Conservation (phyloP, 768 basidiomycete genomes). For the Phaeotremella skinneri region DNA sequence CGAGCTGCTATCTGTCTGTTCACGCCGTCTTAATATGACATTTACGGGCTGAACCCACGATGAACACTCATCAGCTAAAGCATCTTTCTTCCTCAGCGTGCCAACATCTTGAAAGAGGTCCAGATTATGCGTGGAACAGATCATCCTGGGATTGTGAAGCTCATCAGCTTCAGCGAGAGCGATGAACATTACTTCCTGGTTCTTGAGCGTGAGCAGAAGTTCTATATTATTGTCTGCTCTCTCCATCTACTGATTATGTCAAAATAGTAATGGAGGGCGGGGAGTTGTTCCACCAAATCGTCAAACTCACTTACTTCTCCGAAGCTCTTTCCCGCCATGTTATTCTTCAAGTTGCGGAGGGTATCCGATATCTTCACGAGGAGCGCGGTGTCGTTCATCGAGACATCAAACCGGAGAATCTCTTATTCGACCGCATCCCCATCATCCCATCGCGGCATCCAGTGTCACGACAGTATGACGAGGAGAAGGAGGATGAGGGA, state of each 20-base stretch:
- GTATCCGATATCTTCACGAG: constrained; percentile 92
- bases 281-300: constrained; percentile 73
- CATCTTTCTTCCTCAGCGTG: constrained; percentile 63
- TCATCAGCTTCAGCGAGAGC: constrained; percentile 87
- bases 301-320: constrained; percentile 97
- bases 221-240: not conserved
- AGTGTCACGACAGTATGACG: constrained; percentile 81
- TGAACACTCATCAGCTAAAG: constrained; percentile 5
- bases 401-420: constrained; percentile 98
- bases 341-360: constrained; percentile 84
- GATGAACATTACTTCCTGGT: constrained; percentile 90
- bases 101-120: constrained; percentile 99
- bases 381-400: constrained; percentile 97
- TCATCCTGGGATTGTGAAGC: constrained; percentile 89
- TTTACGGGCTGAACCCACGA: not conserved
- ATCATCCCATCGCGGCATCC: constrained; percentile 79
- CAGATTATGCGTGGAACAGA: constrained; percentile 96
- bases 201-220: constrained; percentile 68
- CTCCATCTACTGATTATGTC: not conserved
- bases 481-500: constrained; percentile 98
- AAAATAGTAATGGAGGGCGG: constrained; percentile 94
- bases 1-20: not conserved
- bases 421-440: constrained; percentile 88
- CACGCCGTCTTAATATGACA: not conserved
- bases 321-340: constrained; percentile 96